Percentiles rank a stretch among this genome's conserved stretches.
Evolutionary conservation across 2,329 filamentous ascomycete species (phyloP).

Genomic region (Thielaviopsis punctulata): DNA sequence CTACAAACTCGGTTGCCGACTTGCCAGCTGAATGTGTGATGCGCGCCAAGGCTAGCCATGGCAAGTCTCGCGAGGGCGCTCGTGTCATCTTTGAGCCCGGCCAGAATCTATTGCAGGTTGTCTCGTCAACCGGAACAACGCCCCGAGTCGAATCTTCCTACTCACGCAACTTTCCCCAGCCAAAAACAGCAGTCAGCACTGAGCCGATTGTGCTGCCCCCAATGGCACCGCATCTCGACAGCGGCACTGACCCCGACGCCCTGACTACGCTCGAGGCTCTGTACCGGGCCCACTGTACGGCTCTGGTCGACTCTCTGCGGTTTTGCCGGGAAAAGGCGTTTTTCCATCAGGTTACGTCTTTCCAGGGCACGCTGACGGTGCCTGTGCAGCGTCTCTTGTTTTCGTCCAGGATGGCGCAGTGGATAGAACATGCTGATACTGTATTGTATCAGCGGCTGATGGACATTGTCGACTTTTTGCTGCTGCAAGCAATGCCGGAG

Average conservation of each 20-base stretch:
- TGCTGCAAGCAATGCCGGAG: conserved; percentile 78
- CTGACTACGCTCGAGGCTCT: conserved; percentile 72
- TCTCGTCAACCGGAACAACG: conserved; percentile 40
- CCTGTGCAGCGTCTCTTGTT: conserved; percentile 86
- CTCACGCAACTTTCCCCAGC: conserved; percentile 26
- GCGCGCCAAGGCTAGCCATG: neutral
- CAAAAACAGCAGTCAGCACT: conserved; percentile 33
- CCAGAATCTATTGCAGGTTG: conserved; percentile 7
- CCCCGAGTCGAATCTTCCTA: conserved; percentile 44
- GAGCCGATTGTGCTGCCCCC: conserved; percentile 67
- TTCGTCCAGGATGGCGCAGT: conserved; percentile 63
- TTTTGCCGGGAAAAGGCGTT: conserved; percentile 96
- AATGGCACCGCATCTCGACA: conserved; percentile 65
- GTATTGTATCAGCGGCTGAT: conserved; percentile 96
- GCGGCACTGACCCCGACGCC: conserved; percentile 69
- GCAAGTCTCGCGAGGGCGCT: conserved; percentile 16
- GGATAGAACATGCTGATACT: conserved; percentile 94
- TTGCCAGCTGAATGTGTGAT: no score
- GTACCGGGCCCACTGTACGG: conserved; percentile 89
- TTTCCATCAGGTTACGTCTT: conserved; percentile 84
- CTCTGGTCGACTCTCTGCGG: conserved; percentile 83
- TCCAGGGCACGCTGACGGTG: conserved; percentile 90
- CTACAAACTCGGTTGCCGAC: neutral
- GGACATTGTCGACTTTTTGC: conserved; percentile 73
- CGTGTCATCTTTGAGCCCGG: conserved; percentile 9